Base-by-base conservation (phyloP, 768 basidiomycete species). In the Tricholoma saponaceum region DNA sequence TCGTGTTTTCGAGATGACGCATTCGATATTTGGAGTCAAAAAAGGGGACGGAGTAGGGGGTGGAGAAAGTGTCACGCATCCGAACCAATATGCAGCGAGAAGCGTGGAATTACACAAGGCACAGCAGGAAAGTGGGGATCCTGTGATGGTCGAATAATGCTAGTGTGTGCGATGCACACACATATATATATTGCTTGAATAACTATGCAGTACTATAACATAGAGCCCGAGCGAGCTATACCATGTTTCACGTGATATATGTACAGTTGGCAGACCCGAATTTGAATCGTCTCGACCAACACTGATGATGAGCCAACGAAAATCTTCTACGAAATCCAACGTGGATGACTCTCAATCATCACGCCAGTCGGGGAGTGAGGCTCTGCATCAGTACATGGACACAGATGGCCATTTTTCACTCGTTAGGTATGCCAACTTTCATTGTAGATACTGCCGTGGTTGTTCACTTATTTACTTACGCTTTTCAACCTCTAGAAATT, bases 401-500 rank as follows among this genome's bases (percentile, higher is more conserved):
- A 89, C 90, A 22, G 88, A 95, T 58, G 94, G 97, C 20, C 97
- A 99, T 75, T 99, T 99, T 74, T 95, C 93, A 20, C 85, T 99
- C 55, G 97, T 98, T 72, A 87, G 96, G 96, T 95, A 69, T 58
- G 71, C 52, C 46, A 41, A 39, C 53, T 56, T 22, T 46, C 41
- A 22, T 59, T 23, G 26, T 60, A 33, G 46, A 43, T n/a, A 46
- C 50, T 57, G 61, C 44, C 18, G 14, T 43, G 9, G 35, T 43
- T 22, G 9, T 43, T 63, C 64, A 61, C 62, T 58, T 56, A 35
- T 44, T 50, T 30, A 51, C 23, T 23, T 54, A 59, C 26, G 23
- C 55, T 56, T 39, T 55, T 55, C 55, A n/a, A 57, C 43, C 54
- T 61, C 18, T 65, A 97, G 97, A 65, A 98, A 98, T 73, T 99